Conservation (phyloP, 202 grass and related monocot genomes). For the Panicum virgatum region DNA sequence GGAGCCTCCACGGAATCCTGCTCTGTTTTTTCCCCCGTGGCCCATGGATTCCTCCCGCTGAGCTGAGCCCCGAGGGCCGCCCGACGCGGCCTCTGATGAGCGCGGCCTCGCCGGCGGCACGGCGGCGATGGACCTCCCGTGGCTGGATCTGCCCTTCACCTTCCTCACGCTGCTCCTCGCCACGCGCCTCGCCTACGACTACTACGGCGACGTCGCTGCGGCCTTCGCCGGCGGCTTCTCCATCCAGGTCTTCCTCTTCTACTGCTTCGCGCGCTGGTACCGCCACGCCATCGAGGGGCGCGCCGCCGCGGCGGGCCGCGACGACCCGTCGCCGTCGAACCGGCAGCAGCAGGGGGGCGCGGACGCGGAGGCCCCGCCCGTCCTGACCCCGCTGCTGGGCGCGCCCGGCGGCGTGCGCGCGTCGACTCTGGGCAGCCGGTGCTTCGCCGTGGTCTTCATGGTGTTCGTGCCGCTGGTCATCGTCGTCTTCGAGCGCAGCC, state of each 20-base stretch:
- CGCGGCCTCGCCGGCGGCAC: conserved; percentile 4
- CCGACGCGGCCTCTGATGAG: conserved; percentile 20
- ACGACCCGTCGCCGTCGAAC: neutral
- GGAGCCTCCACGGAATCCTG: conserved; percentile 4
- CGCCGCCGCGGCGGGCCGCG: neutral
- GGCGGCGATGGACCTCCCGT: conserved; percentile 47
- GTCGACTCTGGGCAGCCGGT: conserved; percentile 37
- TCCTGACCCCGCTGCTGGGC: conserved; percentile 42
- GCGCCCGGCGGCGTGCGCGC: neutral
- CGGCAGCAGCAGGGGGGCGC: neutral
- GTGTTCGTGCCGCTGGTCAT: conserved; percentile 55
- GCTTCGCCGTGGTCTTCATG: conserved; percentile 56
- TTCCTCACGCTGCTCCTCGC: conserved; percentile 57
- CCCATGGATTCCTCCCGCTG: conserved; percentile 31
- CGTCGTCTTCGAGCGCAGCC: conserved; percentile 65
- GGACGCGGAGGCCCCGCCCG: conserved; percentile 20
- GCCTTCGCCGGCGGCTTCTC: conserved; percentile 59
- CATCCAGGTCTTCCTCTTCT: conserved; percentile 67
- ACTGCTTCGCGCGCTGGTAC: conserved; percentile 65
- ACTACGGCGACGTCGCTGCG: conserved; percentile 53
- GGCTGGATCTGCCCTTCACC: conserved; percentile 60
- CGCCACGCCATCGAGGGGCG: conserved; percentile 7
- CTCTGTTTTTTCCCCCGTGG: neutral
- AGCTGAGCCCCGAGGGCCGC: neutral
- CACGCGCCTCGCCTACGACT: conserved; percentile 61